Base-by-base conservation (phyloP, 805 yeast species). In the Pichia manshurica region DNA sequence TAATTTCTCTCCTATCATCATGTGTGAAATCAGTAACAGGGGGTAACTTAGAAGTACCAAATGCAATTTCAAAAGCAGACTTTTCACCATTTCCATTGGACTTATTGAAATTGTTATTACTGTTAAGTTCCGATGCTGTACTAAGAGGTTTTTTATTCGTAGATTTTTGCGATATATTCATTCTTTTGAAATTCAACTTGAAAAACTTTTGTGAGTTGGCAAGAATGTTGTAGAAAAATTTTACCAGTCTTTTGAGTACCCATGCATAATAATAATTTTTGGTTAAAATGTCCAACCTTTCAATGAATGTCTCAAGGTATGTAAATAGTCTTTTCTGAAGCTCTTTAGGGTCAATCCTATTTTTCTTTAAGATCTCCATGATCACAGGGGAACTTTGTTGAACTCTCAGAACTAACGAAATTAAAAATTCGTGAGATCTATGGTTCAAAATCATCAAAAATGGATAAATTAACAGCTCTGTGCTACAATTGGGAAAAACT, bases 361-460 rank as follows among this genome's bases (percentile, higher is more conserved):
- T 67, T 33, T 54, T 57, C 29, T 53, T 55, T 31, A 67, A 52
- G 39, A 67, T 65, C 39, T 65, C 69, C 50, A 59, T 55, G 16
- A 65, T 55, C 1, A 66, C 47, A 1, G 70, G 68, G 4, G 68
- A 64, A 42, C 56, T 60, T 48, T 67, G 70, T 45, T 67, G 71
- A 44, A 67, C 67, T 57, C 82, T 68, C 44, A 78, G 55, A 22
- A 78, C 71, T 54, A 78, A 58, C 38, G 81, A 77, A n/a, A 78
- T 77, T 62, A 78, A 66, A 54, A 78, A 78, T 53, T 78, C 81
- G 56, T 75, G 69, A 5, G 82, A 73, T 53, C 83, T 66, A 53
- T 78, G 81, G 49, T 80, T 79, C 34, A 75, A 65, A 44, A 77
- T 71, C 56, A 78, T 58, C 56, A 78, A 65, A 52, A 68, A 69